Percentiles rank a stretch among this genome's conserved stretches.
Evolutionary conservation across 2,329 filamentous ascomycete species (phyloP).

Genomic region (Colletotrichum sp.): DNA sequence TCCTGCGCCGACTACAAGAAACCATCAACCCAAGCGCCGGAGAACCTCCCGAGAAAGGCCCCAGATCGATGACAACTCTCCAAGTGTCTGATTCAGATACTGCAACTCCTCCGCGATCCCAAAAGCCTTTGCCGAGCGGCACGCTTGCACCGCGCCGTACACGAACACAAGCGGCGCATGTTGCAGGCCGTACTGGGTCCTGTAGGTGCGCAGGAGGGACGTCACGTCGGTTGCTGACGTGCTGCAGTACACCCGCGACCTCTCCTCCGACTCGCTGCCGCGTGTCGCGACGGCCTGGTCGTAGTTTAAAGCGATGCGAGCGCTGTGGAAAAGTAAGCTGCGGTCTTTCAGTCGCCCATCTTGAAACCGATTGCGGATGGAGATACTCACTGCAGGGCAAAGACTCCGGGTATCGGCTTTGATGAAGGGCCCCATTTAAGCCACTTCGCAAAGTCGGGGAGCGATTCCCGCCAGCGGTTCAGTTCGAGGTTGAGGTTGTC

Average conservation of each 20-base stretch:
- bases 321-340: constrained; percentile 25
- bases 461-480: constrained; percentile 21
- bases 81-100: background rate
- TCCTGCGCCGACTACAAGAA: background rate
- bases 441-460: constrained; percentile 24
- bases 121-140: constrained; percentile 7
- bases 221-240: constrained; percentile 26
- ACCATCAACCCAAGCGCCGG: background rate
- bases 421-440: constrained; percentile 25
- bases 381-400: constrained; percentile 25
- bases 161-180: constrained; percentile 27
- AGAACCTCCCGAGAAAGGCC: background rate
- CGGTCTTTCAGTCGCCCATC: background rate
- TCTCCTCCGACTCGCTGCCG: background rate
- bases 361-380: background rate
- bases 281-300: constrained; percentile 17
- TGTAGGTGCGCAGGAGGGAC: constrained; percentile 24
- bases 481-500: constrained; percentile 26
- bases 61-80: background rate
- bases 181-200: constrained; percentile 25
- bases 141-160: constrained; percentile 27
- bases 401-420: constrained; percentile 10
- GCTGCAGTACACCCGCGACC: constrained; percentile 18
- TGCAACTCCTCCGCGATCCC: background rate
- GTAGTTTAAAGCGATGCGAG: constrained; percentile 28